Percentiles rank a stretch among this genome's conserved stretches.
Conservation (phyloP, 495 filamentous ascomycete genomes). For the Neurospora sp. region DNA sequence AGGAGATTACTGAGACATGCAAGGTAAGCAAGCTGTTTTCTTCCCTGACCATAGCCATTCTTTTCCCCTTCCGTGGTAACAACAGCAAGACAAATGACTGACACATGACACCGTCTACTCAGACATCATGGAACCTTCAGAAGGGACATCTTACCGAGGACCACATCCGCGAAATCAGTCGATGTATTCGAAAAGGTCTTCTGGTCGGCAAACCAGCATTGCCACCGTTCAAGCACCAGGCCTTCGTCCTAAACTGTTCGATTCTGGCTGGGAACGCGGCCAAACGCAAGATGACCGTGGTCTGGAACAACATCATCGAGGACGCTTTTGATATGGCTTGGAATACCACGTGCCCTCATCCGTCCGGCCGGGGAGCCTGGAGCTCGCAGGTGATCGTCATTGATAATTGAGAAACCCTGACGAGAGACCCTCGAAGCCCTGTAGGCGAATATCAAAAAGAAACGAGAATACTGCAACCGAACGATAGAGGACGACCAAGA, state of each 20-base stretch:
- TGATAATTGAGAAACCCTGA: background rate
- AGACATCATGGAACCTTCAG: background rate
- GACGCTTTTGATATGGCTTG: background rate
- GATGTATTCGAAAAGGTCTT: background rate
- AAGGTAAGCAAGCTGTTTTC: background rate
- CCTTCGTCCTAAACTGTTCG: background rate
- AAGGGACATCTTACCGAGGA: background rate
- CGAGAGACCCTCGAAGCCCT: no score
- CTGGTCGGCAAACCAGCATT: background rate
- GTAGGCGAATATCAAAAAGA: no score
- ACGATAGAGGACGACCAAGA: no score
- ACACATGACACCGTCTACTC: background rate
- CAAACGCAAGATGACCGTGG: background rate
- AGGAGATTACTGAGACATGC: background rate
- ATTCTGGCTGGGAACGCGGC: background rate
- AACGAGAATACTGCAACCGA: no score
- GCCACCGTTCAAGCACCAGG: background rate
- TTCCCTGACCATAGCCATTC: background rate
- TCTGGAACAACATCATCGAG: background rate
- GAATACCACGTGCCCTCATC: background rate
- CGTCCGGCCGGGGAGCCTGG: background rate
- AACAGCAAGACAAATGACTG: background rate
- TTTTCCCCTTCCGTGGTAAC: background rate
- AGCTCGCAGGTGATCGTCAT: background rate
- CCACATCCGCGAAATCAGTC: background rate